A percentile compares a stretch with the other conserved stretches of the same genome.
These are phyloP conservation scores for Pythium insidiosum DNA, from an alignment of 352 stramenopile genomes.

Conservation along the genomic window DNA sequence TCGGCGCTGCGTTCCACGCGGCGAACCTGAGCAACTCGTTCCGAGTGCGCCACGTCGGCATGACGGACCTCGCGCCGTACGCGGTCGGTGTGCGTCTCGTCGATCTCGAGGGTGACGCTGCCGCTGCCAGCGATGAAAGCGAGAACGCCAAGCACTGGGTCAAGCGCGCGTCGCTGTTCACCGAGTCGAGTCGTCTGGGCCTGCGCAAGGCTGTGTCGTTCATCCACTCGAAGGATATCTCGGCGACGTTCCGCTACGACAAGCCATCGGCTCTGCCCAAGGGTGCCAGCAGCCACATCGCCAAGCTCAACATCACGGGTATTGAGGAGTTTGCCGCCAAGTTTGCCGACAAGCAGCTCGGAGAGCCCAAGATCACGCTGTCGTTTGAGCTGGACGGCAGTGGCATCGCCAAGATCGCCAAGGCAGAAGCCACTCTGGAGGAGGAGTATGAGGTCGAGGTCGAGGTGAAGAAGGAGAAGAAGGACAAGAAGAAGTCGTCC, in stretches of 20 bases:
- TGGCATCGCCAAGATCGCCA: slow-evolving; percentile 87
- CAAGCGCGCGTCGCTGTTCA: slow-evolving; percentile 91
- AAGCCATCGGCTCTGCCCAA: slow-evolving; percentile 73
- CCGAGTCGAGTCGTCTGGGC: slow-evolving; percentile 71
- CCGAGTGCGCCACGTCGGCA: slow-evolving; percentile 91
- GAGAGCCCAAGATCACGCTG: slow-evolving; percentile 90
- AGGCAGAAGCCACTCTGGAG: slow-evolving; percentile 90
- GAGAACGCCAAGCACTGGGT: slow-evolving; percentile 75
- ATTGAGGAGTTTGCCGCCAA: slow-evolving; percentile 85
- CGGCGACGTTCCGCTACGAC: slow-evolving; percentile 90
- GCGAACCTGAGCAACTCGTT: slow-evolving; percentile 96
- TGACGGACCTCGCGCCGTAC: slow-evolving; percentile 91
- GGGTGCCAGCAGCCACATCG: slow-evolving; percentile 68
- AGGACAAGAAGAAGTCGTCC: slow-evolving; percentile 28
- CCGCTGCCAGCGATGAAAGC: slow-evolving; percentile 27
- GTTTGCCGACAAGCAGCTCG: slow-evolving; percentile 85
- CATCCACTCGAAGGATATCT: slow-evolving; percentile 87
- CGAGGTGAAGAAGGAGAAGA: slow-evolving; percentile 49
- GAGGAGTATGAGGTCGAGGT: slow-evolving; percentile 72
- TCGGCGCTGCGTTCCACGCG: slow-evolving; percentile 93
- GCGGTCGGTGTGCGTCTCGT: slow-evolving; percentile 81
- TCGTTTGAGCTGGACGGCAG: slow-evolving; percentile 92
- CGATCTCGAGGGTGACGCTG: slow-evolving; percentile 51
- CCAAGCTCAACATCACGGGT: slow-evolving; percentile 90
- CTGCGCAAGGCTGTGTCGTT: slow-evolving; percentile 95